A percentile compares a stretch with the other conserved stretches of the same genome.
phyloP scores from a whole-genome alignment of 345 rosid genomes.

The Gossypium raimondii region DNA sequence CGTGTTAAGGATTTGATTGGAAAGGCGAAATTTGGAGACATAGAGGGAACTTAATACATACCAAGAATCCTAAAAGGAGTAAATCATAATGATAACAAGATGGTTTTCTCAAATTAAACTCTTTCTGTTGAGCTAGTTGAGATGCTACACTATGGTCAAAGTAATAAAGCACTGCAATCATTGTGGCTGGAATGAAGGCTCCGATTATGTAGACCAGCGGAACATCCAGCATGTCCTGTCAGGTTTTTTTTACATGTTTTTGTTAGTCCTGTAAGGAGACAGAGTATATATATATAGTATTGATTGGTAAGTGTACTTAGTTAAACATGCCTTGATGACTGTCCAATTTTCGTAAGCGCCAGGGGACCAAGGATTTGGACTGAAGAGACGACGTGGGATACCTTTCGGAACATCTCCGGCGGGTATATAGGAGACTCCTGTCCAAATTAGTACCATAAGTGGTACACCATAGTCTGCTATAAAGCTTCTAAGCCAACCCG shows the following conservation, averaged over 20 bases:
- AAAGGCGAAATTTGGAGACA: background rate
- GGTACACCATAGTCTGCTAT: slow-evolving; percentile 97
- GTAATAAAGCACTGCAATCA: slow-evolving; percentile 95
- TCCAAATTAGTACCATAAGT: slow-evolving; percentile 89
- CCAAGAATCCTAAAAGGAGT: slow-evolving; percentile 83
- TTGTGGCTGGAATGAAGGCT: slow-evolving; percentile 91
- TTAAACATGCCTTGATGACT: slow-evolving; percentile 52
- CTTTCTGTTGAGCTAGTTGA: slow-evolving; percentile 92
- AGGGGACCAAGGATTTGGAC: slow-evolving; percentile 96
- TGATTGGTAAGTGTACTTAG: background rate
- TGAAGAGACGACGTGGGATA: slow-evolving; percentile 85
- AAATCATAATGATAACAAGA: slow-evolving; percentile 88
- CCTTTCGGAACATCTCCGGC: slow-evolving; percentile 72
- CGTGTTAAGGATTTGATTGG: background rate
- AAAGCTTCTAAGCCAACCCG: slow-evolving; percentile 90
- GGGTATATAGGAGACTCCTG: slow-evolving; percentile 82
- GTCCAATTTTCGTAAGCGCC: slow-evolving; percentile 94
- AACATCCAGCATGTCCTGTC: slow-evolving; percentile 78
- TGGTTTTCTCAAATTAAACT: slow-evolving; percentile 90
- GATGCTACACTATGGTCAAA: slow-evolving; percentile 98
- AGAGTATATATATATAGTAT: background rate
- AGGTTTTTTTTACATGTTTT: slow-evolving; percentile 2
- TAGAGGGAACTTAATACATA: slow-evolving; percentile 21
- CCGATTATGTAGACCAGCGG: slow-evolving; percentile 80
- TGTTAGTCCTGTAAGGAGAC: background rate